Evolutionary conservation across 2,329 filamentous ascomycete species (phyloP), one percentile per base, ranked within the genome.

Genomic region (Zymoseptoria tritici): DNA sequence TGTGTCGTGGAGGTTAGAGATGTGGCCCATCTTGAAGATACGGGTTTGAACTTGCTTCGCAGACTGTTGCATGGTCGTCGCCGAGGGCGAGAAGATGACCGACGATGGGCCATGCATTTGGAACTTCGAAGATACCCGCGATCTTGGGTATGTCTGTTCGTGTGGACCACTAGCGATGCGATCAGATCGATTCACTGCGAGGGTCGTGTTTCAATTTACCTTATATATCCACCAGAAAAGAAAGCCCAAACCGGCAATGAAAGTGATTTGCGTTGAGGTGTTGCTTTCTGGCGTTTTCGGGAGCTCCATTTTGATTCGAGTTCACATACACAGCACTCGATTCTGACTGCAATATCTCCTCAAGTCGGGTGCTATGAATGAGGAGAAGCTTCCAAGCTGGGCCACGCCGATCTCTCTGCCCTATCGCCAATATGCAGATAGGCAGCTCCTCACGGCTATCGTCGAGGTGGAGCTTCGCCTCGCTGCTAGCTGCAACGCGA

Each of bases 11-110:
- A 29, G 16, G n/a, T 52, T 5, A 49, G 24, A 11, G 13, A 9
- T 24, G 16, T n/a, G 29, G 21, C 19, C 20, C 50, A 21, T 52
- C 20, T 22, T n/a, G n/a, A 13, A 22, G 20, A 9, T 29, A 29
- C 24, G 24, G 36, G 49, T n/a, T 5, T n/a, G 29, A 80, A 42
- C 51, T 42, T 46, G 57, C 60, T 49, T 66, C 80, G 57, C 80
- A 83, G 1, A 77, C 72, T 8, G 76, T 79, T 20, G 81, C 80
- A 69, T 83, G 81, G 64, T 83, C 80, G 3, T 81, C 78, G 16
- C 81, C 80, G 2, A 83, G 76, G 24, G 76, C 72, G 5, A 80
- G 73, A 2, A 83, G 75, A 68, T 83, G 80, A 0, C 80, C 80
- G 21, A 77, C 74, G 9, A 83, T 71, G 1, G 80, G 81, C 1